Evolutionary conservation across 1,139 yeast genomes (phyloP), one percentile per base, ranked within the genome.

Genomic region (Magnusiomyces paraingens): DNA sequence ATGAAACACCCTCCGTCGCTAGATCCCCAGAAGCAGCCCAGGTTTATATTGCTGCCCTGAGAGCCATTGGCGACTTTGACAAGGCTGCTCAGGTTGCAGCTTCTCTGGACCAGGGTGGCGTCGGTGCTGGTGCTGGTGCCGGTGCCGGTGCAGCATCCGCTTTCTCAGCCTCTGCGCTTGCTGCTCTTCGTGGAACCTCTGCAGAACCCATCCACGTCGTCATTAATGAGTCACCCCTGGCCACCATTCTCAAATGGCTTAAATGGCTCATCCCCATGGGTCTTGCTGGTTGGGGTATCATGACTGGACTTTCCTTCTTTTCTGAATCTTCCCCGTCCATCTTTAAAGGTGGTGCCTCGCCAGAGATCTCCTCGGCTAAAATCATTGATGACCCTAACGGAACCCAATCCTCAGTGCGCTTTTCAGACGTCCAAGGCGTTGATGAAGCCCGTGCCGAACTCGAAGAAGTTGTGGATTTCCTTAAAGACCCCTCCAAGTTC

Each of bases 371-470:
- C 29, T 60, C 61, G 43, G 45, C 62, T 36, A 63, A 68, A 52
- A 62, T 67, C 54, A 51, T 61, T 14, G 73, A 70, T 52, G 67
- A 70, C 32, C 61, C 67, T 47, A 66, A 70, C 51, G 96, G 93
- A 64, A 93, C 89, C 49, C 88, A 88, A 66, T 86, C 95, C 11
- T 87, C 88, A 44, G 98, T 91, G 48, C 83, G 83, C 66, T 94
- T 94, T 69, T 80, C 82, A 49, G 99, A 94, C 68, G 98, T 94
- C 40, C 88, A 93, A 66, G 99, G 99, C 52, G 95, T 94, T 60
- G 99, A 94, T 69, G 99, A 94, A 73, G 99, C 99, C 14, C 83
- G 97, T 66, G 91, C 95, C 4, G 99, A 94, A 71, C 78, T 93
- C 59, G 96, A 91, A 70, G 99, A 93, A 70, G 88, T 93, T 64